phyloP scores from a whole-genome alignment of 176 grass and related monocot genomes.

The Otatea glauca region DNA sequence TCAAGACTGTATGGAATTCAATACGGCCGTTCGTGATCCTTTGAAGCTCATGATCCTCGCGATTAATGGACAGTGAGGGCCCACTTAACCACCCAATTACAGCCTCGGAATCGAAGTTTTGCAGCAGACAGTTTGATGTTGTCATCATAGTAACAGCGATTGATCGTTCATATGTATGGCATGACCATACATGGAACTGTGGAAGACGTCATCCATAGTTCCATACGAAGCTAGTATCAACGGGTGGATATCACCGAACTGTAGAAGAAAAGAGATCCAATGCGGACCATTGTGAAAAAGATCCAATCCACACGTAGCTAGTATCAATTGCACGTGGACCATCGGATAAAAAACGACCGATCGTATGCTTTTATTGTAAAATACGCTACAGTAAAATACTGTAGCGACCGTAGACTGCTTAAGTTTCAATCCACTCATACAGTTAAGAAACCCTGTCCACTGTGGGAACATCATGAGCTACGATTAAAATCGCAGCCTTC shows the following conservation, averaged over 20 bases:
- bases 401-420: no score
- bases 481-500: slow-evolving; percentile 3
- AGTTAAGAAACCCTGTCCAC: no score
- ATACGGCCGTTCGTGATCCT: not conserved
- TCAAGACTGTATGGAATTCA: not conserved
- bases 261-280: not conserved
- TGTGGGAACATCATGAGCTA: not conserved
- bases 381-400: no score
- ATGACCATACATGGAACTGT: not conserved
- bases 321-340: no score
- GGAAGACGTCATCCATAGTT: not conserved
- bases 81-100: not conserved
- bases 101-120: no score
- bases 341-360: not conserved
- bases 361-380: not conserved
- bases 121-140: not conserved
- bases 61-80: not conserved
- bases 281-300: no score
- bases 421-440: no score
- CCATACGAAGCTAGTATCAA: not conserved
- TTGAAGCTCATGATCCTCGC: not conserved
- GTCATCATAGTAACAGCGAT: not conserved
- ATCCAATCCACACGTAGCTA: no score
- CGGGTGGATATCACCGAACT: not conserved
- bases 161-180: not conserved